A percentile compares a stretch with the other conserved stretches of the same genome.
phyloP scores from a whole-genome alignment of 2,329 filamentous ascomycete genomes.

The Stagonosporopsis cucurbitacearum region DNA sequence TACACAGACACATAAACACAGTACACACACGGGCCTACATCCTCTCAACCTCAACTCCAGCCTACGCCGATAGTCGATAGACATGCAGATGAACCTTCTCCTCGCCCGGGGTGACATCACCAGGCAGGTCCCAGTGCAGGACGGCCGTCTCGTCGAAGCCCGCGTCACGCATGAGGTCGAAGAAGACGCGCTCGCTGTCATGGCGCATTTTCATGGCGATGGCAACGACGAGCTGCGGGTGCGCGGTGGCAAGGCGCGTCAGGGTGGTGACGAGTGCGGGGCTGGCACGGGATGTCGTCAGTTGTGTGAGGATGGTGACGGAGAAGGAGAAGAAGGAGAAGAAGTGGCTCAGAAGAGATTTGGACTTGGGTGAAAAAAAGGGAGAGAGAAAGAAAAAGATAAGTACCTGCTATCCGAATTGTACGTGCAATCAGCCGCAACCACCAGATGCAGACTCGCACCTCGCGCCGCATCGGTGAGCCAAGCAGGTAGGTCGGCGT shows the following conservation, averaged over 20 bases:
- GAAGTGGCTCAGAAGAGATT: too few species aligned
- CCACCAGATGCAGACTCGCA: constrained; percentile 61
- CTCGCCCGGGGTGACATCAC: constrained; percentile 35
- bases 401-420: constrained; percentile 67
- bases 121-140: constrained; percentile 31
- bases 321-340: too few species aligned
- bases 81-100: constrained; percentile 36
- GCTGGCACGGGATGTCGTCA: too few species aligned
- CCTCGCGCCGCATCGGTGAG: constrained; percentile 5
- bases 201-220: constrained; percentile 73
- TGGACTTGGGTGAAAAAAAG: too few species aligned
- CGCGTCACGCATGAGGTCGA: constrained; percentile 57
- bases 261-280: constrained; percentile 68
- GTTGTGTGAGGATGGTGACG: too few species aligned
- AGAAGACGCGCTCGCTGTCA: constrained; percentile 70
- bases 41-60: too few species aligned
- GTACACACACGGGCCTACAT: too few species aligned
- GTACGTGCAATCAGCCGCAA: constrained; percentile 76
- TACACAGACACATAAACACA: too few species aligned
- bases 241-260: constrained; percentile 51
- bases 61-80: constrained; percentile 15
- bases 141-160: constrained; percentile 31
- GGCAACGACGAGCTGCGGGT: constrained; percentile 55
- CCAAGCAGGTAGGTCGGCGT: constrained; percentile 55
- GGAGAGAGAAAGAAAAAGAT: too few species aligned